Conservation (phyloP, 2,329 filamentous ascomycete genomes). For the Diaporthe sp. region DNA sequence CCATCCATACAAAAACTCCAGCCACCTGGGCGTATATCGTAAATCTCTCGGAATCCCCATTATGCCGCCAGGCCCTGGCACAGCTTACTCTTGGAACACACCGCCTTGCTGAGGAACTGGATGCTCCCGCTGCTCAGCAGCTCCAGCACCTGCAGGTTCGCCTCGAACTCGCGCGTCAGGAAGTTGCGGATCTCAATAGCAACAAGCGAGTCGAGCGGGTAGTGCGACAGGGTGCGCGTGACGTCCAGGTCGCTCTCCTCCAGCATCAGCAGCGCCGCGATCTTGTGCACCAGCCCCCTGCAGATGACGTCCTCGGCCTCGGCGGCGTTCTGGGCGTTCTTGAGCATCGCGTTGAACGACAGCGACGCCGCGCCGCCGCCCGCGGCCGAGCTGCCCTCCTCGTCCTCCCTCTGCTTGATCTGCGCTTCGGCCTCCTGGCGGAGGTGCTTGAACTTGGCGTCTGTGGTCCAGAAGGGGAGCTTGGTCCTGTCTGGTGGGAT, state of each 20-base stretch:
- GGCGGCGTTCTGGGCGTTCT: slow-evolving; percentile 56
- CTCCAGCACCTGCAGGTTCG: slow-evolving; percentile 68
- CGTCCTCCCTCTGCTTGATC: neutral
- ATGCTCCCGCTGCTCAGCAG: slow-evolving; percentile 66
- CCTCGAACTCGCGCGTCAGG: slow-evolving; percentile 61
- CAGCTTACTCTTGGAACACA: slow-evolving; percentile 63
- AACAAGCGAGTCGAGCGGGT: slow-evolving; percentile 49
- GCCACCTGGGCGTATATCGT: neutral
- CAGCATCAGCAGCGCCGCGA: slow-evolving; percentile 65
- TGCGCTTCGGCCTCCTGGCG: slow-evolving; percentile 55
- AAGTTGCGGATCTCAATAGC: slow-evolving; percentile 51
- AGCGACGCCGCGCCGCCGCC: slow-evolving; percentile 48
- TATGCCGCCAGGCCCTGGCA: neutral
- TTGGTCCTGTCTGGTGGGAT: slow-evolving; percentile 34
- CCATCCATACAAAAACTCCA: neutral
- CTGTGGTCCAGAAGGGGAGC: slow-evolving; percentile 67
- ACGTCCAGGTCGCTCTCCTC: slow-evolving; percentile 49
- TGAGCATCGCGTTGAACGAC: slow-evolving; percentile 61
- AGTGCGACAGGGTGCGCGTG: slow-evolving; percentile 46
- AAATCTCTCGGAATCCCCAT: neutral
- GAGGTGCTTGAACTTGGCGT: slow-evolving; percentile 68
- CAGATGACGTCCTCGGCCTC: slow-evolving; percentile 63
- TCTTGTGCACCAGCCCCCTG: slow-evolving; percentile 62
- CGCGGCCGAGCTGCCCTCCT: neutral
- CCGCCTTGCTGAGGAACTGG: slow-evolving; percentile 61